phyloP scores from a whole-genome alignment of 495 filamentous ascomycete genomes.

The Barbatosphaeria neglecta region DNA sequence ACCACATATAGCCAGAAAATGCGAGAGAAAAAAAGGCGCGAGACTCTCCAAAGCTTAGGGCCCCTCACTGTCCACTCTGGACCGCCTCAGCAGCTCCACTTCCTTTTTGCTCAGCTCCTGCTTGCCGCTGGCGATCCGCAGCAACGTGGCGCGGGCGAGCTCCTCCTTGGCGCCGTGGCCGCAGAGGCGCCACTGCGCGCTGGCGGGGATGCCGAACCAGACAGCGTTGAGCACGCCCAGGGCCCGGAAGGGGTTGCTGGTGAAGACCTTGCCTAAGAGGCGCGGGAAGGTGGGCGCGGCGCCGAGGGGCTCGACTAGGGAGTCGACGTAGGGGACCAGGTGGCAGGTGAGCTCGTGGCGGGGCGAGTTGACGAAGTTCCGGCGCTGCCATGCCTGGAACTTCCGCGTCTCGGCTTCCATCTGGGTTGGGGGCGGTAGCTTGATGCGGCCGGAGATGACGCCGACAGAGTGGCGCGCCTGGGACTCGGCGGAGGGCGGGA shows the following conservation, averaged over 20 bases:
- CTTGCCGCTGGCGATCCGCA: constrained; percentile 5
- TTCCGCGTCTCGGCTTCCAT: constrained; percentile 5
- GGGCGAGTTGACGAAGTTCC: constrained; percentile 6
- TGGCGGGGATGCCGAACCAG: constrained; percentile 8
- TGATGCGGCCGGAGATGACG: constrained; percentile 5
- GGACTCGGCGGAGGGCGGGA: constrained; percentile 10
- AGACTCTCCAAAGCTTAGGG: too few species aligned
- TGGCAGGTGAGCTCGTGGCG: constrained; percentile 6
- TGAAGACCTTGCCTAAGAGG: constrained; percentile 4
- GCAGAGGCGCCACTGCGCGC: constrained; percentile 12
- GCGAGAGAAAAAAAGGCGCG: too few species aligned
- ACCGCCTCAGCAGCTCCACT: constrained; percentile 1
- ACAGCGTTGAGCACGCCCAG: constrained; percentile 7
- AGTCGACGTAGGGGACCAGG: constrained; percentile 7
- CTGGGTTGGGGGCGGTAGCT: constrained; percentile 2
- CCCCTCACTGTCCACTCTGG: too few species aligned
- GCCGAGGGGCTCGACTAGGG: constrained; percentile 7
- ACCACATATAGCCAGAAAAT: too few species aligned
- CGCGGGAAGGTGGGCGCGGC: constrained; percentile 5
- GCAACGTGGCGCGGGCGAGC: constrained; percentile 8
- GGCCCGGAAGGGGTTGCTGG: constrained; percentile 1
- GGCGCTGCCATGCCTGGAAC: constrained; percentile 4
- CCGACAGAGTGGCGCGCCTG: constrained; percentile 10
- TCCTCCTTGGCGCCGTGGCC: constrained; percentile 6
- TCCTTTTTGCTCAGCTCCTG: constrained; percentile 7